Evolutionary conservation across 495 filamentous ascomycete species (phyloP).

Genomic region (Baudoinia panamericana): DNA sequence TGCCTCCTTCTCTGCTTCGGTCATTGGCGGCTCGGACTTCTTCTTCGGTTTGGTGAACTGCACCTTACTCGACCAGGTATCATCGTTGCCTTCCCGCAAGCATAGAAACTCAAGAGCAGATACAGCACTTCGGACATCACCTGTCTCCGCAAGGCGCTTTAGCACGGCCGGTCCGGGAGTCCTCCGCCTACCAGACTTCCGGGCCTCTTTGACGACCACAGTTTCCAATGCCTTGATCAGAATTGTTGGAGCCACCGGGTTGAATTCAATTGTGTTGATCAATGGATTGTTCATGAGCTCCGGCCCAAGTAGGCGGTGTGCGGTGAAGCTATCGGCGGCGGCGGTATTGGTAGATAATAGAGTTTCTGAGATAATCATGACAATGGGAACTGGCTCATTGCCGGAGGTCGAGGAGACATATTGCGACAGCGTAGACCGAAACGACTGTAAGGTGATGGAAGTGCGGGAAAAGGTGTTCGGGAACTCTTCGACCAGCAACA

Average conservation of each 20-base stretch:
- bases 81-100: constrained; percentile 51
- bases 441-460: constrained; percentile 53
- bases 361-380: constrained; percentile 86
- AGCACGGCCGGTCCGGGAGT: constrained; percentile 60
- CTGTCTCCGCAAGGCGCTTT: constrained; percentile 61
- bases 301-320: constrained; percentile 72
- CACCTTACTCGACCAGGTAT: constrained; percentile 55
- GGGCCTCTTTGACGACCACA: constrained; percentile 67
- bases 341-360: constrained; percentile 61
- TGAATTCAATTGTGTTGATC: constrained; percentile 73
- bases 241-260: constrained; percentile 76
- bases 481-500: constrained; percentile 90
- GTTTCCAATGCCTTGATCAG: constrained; percentile 70
- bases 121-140: constrained; percentile 84
- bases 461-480: constrained; percentile 64
- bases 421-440: constrained; percentile 59
- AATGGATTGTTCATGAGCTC: constrained; percentile 67
- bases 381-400: constrained; percentile 40
- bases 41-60: constrained; percentile 49
- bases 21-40: constrained; percentile 44
- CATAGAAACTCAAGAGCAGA: constrained; percentile 84
- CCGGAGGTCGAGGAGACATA: constrained; percentile 57
- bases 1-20: constrained; percentile 57
- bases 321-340: constrained; percentile 75
- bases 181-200: constrained; percentile 49